Percentiles rank a stretch among this genome's conserved stretches.
phyloP scores from a whole-genome alignment of 495 filamentous ascomycete species.

The Pyronema domesticum region DNA sequence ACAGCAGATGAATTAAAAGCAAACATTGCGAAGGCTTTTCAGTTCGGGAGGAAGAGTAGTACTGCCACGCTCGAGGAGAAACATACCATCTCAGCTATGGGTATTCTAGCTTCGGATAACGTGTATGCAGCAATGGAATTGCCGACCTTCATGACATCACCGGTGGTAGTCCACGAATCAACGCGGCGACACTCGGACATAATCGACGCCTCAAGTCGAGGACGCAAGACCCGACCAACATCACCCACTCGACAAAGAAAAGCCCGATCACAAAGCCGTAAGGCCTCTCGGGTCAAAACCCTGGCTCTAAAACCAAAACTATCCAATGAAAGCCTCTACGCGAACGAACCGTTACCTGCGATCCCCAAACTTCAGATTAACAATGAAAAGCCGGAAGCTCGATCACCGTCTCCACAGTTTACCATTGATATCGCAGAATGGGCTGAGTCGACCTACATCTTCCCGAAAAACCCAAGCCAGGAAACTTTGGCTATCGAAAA shows the following conservation, averaged over 20 bases:
- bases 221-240: no score
- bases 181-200: neutral
- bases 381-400: neutral
- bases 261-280: no score
- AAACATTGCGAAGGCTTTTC: neutral
- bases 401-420: neutral
- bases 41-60: neutral
- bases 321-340: constrained; percentile 1
- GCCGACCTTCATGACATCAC: neutral
- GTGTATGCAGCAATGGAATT: neutral
- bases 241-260: no score
- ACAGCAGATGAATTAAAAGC: constrained; percentile 1
- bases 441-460: neutral
- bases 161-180: neutral
- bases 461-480: neutral
- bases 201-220: neutral
- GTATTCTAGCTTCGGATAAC: neutral
- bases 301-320: neutral
- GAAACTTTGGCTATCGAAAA: neutral
- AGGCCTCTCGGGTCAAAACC: no score
- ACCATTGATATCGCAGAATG: neutral
- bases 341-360: neutral
- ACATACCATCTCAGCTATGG: neutral
- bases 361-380: neutral
- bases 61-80: neutral